Evolutionary conservation across 805 yeast genomes (phyloP), one percentile per base, ranked within the genome.

Genomic region (Candida oleophila): DNA sequence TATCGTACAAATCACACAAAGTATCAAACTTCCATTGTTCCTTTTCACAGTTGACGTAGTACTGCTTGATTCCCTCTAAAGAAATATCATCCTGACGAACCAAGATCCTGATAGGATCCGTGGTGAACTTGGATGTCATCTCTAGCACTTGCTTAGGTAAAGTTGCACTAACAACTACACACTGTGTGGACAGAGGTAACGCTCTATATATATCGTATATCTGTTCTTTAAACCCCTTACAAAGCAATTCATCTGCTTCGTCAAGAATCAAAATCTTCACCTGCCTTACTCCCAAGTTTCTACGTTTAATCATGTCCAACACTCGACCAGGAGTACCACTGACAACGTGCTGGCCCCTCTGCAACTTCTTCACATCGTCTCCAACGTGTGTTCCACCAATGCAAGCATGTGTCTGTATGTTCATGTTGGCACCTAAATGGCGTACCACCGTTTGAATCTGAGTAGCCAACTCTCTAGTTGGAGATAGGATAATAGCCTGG

Each of bases 311-410:
- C 86, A 94, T 82, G 71, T 94, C 99, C 51, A 79, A 68, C 35
- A 92, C 96, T 62, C 99, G 80, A 47, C 99, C 99, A 30, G 99
- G 99, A 11, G 99, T 94, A 44, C 99, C 99, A 65, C 94, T 91
- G 36, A 94, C 88, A 36, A 94, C 84, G 60, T 94, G 97, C 60
- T 85, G 89, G 51, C 96, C 96, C 55, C 78, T 84, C 48, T 76
- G 75, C 55, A 90, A 74, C 47, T 82, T 81, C 62, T 87, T 85
- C 49, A 86, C 75, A 66, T 92, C 98, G 46, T 85, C 89, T 41
- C 84, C 83, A 49, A 87, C 85, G 51, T 83, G 81, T 51, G 89
- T 89, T 53, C 98, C 98, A 53, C 99, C 99, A 54, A 92, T 89
- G 60, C 96, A 87, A 3, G 97, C 96, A 63, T 89, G 92, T 49